phyloP scores from a whole-genome alignment of 2,329 filamentous ascomycete species.

The Exophiala calicioides region DNA sequence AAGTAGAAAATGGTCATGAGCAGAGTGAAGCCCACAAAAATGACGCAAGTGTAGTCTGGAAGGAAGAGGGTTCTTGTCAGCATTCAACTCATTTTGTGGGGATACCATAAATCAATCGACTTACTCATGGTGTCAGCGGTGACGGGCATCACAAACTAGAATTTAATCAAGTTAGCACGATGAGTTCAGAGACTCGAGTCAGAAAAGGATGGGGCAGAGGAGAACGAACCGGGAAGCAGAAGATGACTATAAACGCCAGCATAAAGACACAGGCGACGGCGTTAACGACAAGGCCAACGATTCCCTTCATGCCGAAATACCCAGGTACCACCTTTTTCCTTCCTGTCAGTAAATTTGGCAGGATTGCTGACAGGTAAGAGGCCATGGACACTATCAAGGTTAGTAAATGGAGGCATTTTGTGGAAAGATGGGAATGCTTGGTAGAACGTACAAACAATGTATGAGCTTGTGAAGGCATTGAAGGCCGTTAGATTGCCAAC shows the following conservation, averaged over 20 bases:
- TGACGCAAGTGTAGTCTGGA: slow-evolving; percentile 51
- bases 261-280: slow-evolving; percentile 54
- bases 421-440: not conserved
- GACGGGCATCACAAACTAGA: slow-evolving; percentile 38
- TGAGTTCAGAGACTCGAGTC: not conserved
- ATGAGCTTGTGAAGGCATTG: slow-evolving; percentile 58
- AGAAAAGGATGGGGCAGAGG: slow-evolving; percentile 20
- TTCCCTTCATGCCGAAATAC: slow-evolving; percentile 54
- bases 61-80: too few species aligned
- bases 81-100: not conserved
- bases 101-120: not conserved
- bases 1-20: slow-evolving; percentile 49
- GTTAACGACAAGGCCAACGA: slow-evolving; percentile 53
- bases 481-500: slow-evolving; percentile 44
- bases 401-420: not conserved
- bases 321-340: slow-evolving; percentile 54
- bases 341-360: slow-evolving; percentile 52
- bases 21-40: slow-evolving; percentile 54
- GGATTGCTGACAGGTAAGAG: slow-evolving; percentile 56
- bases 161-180: slow-evolving; percentile 7
- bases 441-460: slow-evolving; percentile 52
- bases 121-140: slow-evolving; percentile 49
- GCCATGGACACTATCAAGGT: slow-evolving; percentile 39
- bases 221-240: slow-evolving; percentile 55
- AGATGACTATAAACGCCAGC: slow-evolving; percentile 57